Evolutionary conservation across 2,329 filamentous ascomycete species (phyloP).

Genomic region (Exophiala xenobiotica): DNA sequence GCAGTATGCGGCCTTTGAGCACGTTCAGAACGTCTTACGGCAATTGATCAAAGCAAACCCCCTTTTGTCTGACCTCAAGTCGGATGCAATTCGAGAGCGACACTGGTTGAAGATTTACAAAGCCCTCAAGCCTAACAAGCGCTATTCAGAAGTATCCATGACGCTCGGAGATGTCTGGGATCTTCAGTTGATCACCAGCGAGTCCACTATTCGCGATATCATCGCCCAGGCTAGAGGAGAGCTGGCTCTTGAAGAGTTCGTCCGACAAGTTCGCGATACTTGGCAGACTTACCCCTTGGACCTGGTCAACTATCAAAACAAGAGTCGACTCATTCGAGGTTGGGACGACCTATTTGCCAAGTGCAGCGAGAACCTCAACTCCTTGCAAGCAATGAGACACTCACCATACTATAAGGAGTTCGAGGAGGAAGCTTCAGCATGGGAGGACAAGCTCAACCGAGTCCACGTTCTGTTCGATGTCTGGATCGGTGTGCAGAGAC

Average conservation of each 20-base stretch:
- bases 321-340: conserved; percentile 92
- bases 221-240: conserved; percentile 95
- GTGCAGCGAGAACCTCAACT: conserved; percentile 97
- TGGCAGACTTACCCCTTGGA: conserved; percentile 96
- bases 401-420: conserved; percentile 99
- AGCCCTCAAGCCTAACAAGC: conserved; percentile 83
- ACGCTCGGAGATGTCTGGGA: conserved; percentile 99
- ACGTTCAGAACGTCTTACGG: conserved; percentile 87
- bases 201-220: conserved; percentile 85
- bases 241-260: conserved; percentile 96
- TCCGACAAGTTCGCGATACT: conserved; percentile 92
- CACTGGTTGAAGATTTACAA: conserved; percentile 99
- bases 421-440: conserved; percentile 91
- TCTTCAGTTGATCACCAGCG: conserved; percentile 82
- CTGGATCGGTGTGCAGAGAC: conserved; percentile 99
- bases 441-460: conserved; percentile 97
- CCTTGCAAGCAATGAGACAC: conserved; percentile 96
- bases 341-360: conserved; percentile 99
- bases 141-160: conserved; percentile 91
- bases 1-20: conserved; percentile 99
- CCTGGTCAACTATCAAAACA: conserved; percentile 95
- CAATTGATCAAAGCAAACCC: conserved; percentile 88
- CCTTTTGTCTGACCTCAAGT: conserved; percentile 85
- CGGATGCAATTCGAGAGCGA: conserved; percentile 90
- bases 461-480: conserved; percentile 98